Evolutionary conservation across 768 basidiomycete genomes (phyloP).

Genomic region (Rhizopogon vulgaris): DNA sequence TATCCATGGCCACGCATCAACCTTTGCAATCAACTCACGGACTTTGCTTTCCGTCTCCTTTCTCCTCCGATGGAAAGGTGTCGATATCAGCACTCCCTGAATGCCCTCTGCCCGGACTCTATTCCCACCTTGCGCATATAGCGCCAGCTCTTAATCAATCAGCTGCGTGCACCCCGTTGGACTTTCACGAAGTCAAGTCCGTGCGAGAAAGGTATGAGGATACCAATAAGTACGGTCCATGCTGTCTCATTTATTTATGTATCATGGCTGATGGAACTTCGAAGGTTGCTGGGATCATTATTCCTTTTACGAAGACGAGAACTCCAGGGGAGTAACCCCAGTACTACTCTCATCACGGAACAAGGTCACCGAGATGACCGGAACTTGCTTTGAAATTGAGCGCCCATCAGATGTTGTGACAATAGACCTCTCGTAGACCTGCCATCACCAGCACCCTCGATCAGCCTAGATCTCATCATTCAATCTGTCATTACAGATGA

Average conservation of each 20-base stretch:
- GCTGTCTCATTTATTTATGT: neutral
- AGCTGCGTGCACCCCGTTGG: conserved; percentile 10
- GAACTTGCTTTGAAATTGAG: neutral
- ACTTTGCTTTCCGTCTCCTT: neutral
- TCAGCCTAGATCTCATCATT: neutral
- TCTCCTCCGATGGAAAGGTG: conserved; percentile 3
- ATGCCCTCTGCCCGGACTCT: conserved; percentile 3
- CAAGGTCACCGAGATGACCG: neutral
- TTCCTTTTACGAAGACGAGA: conserved; percentile 54
- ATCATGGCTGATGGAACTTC: conserved; percentile 5
- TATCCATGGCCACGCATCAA: neutral
- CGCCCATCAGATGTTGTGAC: neutral
- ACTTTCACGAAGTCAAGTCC: conserved; percentile 34
- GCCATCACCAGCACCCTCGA: neutral
- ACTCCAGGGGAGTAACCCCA: conserved; percentile 10
- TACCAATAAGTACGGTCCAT: conserved; percentile 49
- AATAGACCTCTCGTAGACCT: neutral
- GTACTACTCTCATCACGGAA: neutral
- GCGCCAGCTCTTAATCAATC: neutral
- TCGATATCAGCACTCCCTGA: neutral
- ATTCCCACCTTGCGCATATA: conserved; percentile 1
- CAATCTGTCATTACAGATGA: neutral
- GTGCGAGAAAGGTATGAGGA: conserved; percentile 60
- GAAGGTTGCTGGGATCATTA: conserved; percentile 56
- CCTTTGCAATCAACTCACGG: conserved; percentile 1